Evolutionary conservation across 495 filamentous ascomycete genomes (phyloP).

Genomic region (Xylaria curta): DNA sequence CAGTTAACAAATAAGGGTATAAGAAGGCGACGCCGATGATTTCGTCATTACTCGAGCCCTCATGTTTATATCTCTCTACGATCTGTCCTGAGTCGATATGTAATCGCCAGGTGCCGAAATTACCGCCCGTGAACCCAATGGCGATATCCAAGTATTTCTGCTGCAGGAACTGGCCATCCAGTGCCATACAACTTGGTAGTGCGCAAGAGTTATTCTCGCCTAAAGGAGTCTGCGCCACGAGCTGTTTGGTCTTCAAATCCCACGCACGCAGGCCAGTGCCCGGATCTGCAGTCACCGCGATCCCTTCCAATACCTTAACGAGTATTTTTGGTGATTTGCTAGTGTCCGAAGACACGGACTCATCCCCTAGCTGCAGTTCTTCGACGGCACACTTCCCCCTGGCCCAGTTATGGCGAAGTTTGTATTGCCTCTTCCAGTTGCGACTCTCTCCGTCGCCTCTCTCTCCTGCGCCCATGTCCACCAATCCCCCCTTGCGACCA

Average conservation of each 20-base stretch:
- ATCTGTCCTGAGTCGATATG: conserved; percentile 52
- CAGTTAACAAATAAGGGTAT: conserved; percentile 78
- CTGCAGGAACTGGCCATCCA: conserved; percentile 56
- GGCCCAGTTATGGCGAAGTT: conserved; percentile 90
- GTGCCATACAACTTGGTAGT: conserved; percentile 71
- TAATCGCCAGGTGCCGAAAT: conserved; percentile 73
- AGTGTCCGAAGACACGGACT: conserved; percentile 23
- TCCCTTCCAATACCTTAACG: conserved; percentile 72
- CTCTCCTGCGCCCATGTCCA: conserved; percentile 53
- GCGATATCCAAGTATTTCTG: conserved; percentile 57
- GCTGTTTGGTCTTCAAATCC: conserved; percentile 66
- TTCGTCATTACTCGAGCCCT: conserved; percentile 62
- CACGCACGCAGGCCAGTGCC: conserved; percentile 75
- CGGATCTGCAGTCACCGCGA: conserved; percentile 80
- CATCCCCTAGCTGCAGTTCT: conserved; percentile 68
- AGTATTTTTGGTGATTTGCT: conserved; percentile 53
- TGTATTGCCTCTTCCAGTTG: conserved; percentile 89
- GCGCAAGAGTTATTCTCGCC: conserved; percentile 32
- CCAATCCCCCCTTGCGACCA: conserved; percentile 52
- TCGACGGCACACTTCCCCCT: conserved; percentile 80
- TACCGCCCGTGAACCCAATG: conserved; percentile 79
- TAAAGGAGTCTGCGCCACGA: conserved; percentile 57
- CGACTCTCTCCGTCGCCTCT: conserved; percentile 56
- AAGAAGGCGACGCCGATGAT: conserved; percentile 79
- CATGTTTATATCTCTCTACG: conserved; percentile 58